These are phyloP conservation scores for Microbotryum lychnidis-dioicae DNA, from an alignment of 1,284 basidiomycete species.

Conservation along the genomic window DNA sequence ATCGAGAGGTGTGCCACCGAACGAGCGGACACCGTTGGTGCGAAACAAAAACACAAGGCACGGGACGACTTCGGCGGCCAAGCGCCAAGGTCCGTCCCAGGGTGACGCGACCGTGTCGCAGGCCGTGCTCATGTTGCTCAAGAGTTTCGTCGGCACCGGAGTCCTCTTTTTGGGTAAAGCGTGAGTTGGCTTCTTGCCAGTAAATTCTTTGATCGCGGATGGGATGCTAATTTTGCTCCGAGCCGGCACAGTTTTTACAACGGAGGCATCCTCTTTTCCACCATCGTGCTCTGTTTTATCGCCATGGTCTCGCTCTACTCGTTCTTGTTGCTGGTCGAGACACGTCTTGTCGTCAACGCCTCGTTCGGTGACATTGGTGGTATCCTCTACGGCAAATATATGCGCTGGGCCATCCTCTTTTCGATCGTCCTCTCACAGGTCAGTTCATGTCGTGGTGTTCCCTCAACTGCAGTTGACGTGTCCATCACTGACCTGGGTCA, in stretches of 20 bases:
- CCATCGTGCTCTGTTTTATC: slow-evolving; percentile 67
- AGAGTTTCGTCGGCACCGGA: slow-evolving; percentile 94
- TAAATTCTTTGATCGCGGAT: too few species aligned
- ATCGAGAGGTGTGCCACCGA: slow-evolving; percentile 43
- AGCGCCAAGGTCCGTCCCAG: slow-evolving; percentile 37
- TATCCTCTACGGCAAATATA: slow-evolving; percentile 78
- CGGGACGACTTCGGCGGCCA: slow-evolving; percentile 29
- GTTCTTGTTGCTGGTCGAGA: slow-evolving; percentile 82
- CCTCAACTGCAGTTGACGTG: slow-evolving; percentile 18
- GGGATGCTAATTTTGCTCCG: neutral
- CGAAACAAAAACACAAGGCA: slow-evolving; percentile 43
- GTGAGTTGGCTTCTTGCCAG: slow-evolving; percentile 43
- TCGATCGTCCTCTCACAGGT: slow-evolving; percentile 81
- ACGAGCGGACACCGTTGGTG: slow-evolving; percentile 16
- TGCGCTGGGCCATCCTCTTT: slow-evolving; percentile 79
- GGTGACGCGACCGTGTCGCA: slow-evolving; percentile 82
- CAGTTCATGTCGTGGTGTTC: slow-evolving; percentile 48
- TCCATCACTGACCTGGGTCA: neutral
- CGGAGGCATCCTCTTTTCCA: slow-evolving; percentile 87
- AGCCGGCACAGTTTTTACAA: slow-evolving; percentile 67
- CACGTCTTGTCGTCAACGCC: slow-evolving; percentile 81
- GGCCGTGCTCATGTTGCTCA: slow-evolving; percentile 83
- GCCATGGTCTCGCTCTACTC: slow-evolving; percentile 85
- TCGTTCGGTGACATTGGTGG: slow-evolving; percentile 98
- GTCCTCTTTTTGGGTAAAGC: slow-evolving; percentile 93